phyloP scores from a whole-genome alignment of 257 asterid genomes.

The Solanum piurae region DNA sequence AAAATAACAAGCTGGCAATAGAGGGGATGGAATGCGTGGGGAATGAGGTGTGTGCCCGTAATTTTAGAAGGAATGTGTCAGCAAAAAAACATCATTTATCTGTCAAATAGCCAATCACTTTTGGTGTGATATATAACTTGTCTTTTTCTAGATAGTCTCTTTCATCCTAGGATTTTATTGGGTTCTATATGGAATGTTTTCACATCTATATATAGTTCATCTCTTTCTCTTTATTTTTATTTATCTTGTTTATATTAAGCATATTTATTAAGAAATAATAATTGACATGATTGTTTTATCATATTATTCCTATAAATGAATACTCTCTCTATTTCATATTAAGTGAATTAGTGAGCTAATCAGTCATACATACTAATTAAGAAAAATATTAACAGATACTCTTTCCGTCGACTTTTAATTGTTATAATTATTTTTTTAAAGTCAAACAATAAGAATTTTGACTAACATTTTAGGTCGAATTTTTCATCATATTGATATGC shows the following conservation, averaged over 20 bases:
- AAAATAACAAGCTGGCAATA: not conserved
- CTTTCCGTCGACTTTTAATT: no score
- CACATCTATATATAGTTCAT: not conserved
- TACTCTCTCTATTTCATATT: not conserved
- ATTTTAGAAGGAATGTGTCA: not conserved
- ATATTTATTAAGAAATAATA: no score
- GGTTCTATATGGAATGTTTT: not conserved
- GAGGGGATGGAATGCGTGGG: slow-evolving; percentile 33
- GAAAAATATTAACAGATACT: no score
- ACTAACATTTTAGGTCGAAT: not conserved
- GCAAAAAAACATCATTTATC: not conserved
- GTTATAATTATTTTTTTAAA: no score
- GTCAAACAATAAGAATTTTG: not conserved
- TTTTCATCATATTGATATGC: not conserved
- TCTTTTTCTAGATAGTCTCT: not conserved
- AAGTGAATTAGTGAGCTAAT: not conserved
- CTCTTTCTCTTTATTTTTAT: no score
- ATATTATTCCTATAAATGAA: not conserved
- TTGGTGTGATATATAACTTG: not conserved
- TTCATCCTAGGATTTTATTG: not conserved
- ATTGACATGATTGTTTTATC: not conserved
- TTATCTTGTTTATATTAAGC: not conserved
- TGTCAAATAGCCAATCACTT: not conserved
- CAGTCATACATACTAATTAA: not conserved
- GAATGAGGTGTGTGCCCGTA: slow-evolving; percentile 74